Base-by-base conservation (phyloP, 148 eudicot species). In the Amaranthus palmeri region DNA sequence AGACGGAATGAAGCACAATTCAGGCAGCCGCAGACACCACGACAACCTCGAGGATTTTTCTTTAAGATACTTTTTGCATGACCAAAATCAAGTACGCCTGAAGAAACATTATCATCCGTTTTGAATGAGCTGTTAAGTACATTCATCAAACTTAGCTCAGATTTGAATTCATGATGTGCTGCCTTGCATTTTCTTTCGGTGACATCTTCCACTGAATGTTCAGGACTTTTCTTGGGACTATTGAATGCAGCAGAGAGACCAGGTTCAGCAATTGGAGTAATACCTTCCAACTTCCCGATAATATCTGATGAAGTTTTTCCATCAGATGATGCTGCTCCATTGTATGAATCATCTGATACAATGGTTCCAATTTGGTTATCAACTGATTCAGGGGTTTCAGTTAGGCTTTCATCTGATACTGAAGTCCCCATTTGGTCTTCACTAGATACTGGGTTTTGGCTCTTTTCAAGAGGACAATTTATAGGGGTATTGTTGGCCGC, bases 11-110 rank as follows among this genome's bases (percentile, higher is more conserved):
- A 84, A 68, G 86, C 59, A 77, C 97, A 91, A 43, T 76, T 67
- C 79, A 91, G 81, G 84, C 97, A 91, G 71, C 70, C 72, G 76
- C 97, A 88, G 42, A 87, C 74, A 53, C 93, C 97, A 75, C 93
- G 79, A 74, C 97, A 91, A 40, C 97, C 93, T 59, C 82, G 71
- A 40, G 90, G 93, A 82, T 83, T 91, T 76, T 77, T 88, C 83
- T 82, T 91, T 15, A 88, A 74, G 71, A 91, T 91, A 14, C 97
- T 92, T 47, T 76, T 88, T 8, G 71, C 59, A 50, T 48, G 49
- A 61, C 79, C 68, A 65, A 47, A 76, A 42, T 7, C 58, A 54
- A 25, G 71, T 60, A 4, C 58, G 53, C 45, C 62, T 4, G 80
- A 68, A 57, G 81, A 61, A 60, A 65, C 72, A 67, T 10, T 61